These are phyloP conservation scores for Ceratobasidium sp. DNA, from an alignment of 1,284 basidiomycete species.

Conservation along the genomic window DNA sequence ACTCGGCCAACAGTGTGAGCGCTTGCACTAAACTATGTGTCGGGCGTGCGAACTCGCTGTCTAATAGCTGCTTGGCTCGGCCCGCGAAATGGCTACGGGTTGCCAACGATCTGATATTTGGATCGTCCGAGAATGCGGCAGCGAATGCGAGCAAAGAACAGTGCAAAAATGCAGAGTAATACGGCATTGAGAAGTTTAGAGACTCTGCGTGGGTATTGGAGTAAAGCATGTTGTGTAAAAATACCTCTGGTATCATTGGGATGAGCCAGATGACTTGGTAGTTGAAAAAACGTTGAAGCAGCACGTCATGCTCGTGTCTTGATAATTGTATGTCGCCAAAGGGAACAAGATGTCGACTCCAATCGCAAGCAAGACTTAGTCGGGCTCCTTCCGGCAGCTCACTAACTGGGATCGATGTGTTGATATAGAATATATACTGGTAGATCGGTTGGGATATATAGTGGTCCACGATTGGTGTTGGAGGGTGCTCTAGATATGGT, in stretches of 20 bases:
- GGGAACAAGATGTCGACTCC: constrained; percentile 13
- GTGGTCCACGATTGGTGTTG: not conserved
- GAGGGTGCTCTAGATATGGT: constrained; percentile 26
- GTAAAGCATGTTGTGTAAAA: constrained; percentile 63
- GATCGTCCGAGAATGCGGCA: constrained; percentile 3
- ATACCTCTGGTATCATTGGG: constrained; percentile 63
- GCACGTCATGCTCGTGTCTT: constrained; percentile 49
- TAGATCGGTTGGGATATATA: constrained; percentile 16
- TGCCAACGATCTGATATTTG: not conserved
- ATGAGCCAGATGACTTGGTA: constrained; percentile 73
- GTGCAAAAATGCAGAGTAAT: constrained; percentile 33
- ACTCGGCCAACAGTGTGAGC: constrained; percentile 26
- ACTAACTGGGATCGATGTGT: constrained; percentile 12
- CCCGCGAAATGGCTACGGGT: constrained; percentile 23
- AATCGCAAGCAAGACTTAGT: constrained; percentile 28
- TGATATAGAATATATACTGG: constrained; percentile 30
- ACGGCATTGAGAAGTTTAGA: not conserved
- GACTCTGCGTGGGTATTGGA: not conserved
- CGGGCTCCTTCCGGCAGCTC: constrained; percentile 12
- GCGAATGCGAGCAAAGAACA: constrained; percentile 33
- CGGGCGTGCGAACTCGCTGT: constrained; percentile 26
- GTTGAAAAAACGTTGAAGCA: constrained; percentile 70
- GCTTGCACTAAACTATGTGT: constrained; percentile 16
- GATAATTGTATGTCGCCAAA: constrained; percentile 38
- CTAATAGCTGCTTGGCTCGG: constrained; percentile 35